Percentiles rank a stretch among this genome's conserved stretches.
Conservation (phyloP, 345 rosid genomes). For the Aethionema arabicum region DNA sequence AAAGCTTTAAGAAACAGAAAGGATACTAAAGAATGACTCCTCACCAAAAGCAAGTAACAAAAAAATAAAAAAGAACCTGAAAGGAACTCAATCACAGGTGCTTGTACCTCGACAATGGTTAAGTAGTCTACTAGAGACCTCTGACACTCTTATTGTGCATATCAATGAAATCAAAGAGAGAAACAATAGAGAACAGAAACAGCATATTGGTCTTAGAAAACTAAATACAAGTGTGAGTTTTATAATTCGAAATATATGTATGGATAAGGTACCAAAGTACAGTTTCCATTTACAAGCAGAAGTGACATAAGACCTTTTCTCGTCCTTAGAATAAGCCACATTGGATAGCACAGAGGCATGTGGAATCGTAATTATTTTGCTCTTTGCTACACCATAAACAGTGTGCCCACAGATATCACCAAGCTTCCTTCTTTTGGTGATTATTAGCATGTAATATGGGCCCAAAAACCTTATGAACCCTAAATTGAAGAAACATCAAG, state of each 20-base stretch:
- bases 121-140: constrained; percentile 44
- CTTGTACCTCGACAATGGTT: constrained; percentile 46
- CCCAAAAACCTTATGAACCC: constrained; percentile 93
- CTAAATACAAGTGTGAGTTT: constrained; percentile 52
- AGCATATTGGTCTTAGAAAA: constrained; percentile 30
- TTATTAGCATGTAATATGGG: constrained; percentile 88
- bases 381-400: constrained; percentile 65
- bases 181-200: constrained; percentile 35
- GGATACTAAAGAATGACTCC: constrained; percentile 32
- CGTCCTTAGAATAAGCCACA: constrained; percentile 88
- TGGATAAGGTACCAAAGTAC: constrained; percentile 55
- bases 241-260: constrained; percentile 35
- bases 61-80: constrained; percentile 30
- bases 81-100: constrained; percentile 27
- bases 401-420: constrained; percentile 82
- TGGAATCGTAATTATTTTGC: constrained; percentile 70
- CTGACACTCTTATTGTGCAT: constrained; percentile 36
- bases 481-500: constrained; percentile 32
- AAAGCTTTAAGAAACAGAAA: constrained; percentile 28
- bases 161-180: constrained; percentile 22
- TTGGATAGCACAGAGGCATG: constrained; percentile 64
- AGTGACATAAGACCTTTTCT: constrained; percentile 97
- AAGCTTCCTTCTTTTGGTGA: constrained; percentile 84
- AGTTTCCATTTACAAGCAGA: constrained; percentile 81
- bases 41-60: constrained; percentile 21